These are phyloP conservation scores for Komagataella kurtzmanii DNA, from an alignment of 805 yeast genomes.

Conservation along the genomic window DNA sequence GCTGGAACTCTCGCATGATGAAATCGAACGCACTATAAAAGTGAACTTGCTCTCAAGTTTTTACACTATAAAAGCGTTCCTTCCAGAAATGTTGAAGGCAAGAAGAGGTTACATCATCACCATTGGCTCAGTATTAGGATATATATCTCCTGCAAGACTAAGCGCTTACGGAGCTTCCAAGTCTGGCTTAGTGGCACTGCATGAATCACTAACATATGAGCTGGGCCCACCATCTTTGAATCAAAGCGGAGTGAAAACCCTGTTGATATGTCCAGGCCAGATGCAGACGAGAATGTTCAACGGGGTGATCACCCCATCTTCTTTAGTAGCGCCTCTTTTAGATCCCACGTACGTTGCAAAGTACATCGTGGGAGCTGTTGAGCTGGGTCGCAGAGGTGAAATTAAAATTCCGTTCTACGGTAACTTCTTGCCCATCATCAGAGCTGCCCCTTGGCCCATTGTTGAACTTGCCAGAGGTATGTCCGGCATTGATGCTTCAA, in stretches of 20 bases:
- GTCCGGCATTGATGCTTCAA: constrained; percentile 54
- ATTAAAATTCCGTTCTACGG: constrained; percentile 70
- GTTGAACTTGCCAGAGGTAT: constrained; percentile 37
- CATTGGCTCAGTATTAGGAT: constrained; percentile 75
- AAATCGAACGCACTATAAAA: constrained; percentile 47
- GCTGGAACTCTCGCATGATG: constrained; percentile 36
- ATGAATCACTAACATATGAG: constrained; percentile 68
- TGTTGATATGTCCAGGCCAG: constrained; percentile 84
- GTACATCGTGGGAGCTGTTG: constrained; percentile 39
- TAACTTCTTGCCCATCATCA: constrained; percentile 53
- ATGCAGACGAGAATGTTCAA: constrained; percentile 62
- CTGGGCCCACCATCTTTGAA: constrained; percentile 36
- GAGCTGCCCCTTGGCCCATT: constrained; percentile 63
- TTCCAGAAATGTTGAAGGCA: constrained; percentile 54
- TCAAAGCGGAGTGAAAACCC: constrained; percentile 46
- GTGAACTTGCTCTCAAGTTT: constrained; percentile 64
- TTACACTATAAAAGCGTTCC: constrained; percentile 51
- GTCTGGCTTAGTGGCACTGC: constrained; percentile 74
- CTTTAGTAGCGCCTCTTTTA: constrained; percentile 69
- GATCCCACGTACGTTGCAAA: constrained; percentile 56
- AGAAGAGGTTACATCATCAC: constrained; percentile 69
- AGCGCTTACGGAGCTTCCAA: constrained; percentile 87
- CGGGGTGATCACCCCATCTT: constrained; percentile 62
- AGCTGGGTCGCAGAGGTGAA: constrained; percentile 51
- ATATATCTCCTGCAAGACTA: constrained; percentile 70